Base-by-base conservation (phyloP, 805 yeast genomes). In the Hanseniaspora vineae region DNA sequence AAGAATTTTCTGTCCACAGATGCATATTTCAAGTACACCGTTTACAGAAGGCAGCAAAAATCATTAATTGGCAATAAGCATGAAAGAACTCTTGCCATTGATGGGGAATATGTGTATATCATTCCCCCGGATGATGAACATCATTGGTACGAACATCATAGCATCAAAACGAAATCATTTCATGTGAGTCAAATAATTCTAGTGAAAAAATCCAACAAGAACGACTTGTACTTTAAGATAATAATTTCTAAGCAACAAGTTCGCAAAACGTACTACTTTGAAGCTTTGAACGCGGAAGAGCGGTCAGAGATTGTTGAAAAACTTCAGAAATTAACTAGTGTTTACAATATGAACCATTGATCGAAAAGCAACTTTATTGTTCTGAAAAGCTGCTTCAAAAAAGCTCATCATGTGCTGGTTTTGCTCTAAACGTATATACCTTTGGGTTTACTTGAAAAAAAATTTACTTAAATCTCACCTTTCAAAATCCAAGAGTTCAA, bases 91-190 rank as follows among this genome's bases (percentile, higher is more conserved):
- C 69, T 90, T 32, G 88, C 92, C 1, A 77, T 90, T 37, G 97
- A 90, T 63, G 97, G 97, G n/a, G 95, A 87, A 56, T 88, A 87
- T 57, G 77, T 90, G 13, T 90, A 89, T 57, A 76, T 90, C 44
- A 77, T 86, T 5, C 65, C 66, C 56, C 96, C 97, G 0, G 81
- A 88, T 8, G 87, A 84, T 55, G 90, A 85, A 50, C 72, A 77
- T 49, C 76, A 75, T 54, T 77, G 86, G 75, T 77, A 83, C 56
- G 92, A 83, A 47, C 46, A 44, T 11, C 11, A 35, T 35, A 68
- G 72, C 62, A 76, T 83, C 54, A 89, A 89, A 59, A 89, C 96
- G 0, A 78, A 88, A 14, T 82, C 94, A 0, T 86, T 90, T 61
- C 95, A 88, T 58, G 77, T 88, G 10, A 76, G 84, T 17, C 95